Evolutionary conservation across 1,284 basidiomycete species (phyloP).

Genomic region (Moesziomyces aphidis): DNA sequence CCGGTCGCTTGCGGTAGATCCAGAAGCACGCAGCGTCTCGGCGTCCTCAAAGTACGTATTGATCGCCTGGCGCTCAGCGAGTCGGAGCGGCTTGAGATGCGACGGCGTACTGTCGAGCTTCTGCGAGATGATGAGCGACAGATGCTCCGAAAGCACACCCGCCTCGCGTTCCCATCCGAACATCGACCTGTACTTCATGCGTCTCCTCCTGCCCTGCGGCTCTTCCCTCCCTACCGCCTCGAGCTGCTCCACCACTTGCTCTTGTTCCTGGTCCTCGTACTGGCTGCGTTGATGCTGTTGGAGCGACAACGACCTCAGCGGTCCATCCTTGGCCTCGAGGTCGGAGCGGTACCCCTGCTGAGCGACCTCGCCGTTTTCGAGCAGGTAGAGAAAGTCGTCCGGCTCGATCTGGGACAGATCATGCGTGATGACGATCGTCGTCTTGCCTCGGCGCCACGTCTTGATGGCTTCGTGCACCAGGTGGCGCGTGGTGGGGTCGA

Average conservation of each 20-base stretch:
- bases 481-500: constrained; percentile 87
- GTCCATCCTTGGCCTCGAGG: constrained; percentile 71
- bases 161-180: constrained; percentile 35
- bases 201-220: constrained; percentile 70
- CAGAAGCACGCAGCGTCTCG: constrained; percentile 28
- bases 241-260: constrained; percentile 66
- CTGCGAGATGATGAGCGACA: constrained; percentile 39
- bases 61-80: constrained; percentile 37
- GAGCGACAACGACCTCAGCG: constrained; percentile 15
- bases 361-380: constrained; percentile 82
- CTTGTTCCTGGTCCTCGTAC: constrained; percentile 68
- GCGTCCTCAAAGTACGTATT: constrained; percentile 36
- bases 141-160: constrained; percentile 23
- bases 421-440: constrained; percentile 96
- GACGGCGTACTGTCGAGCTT: constrained; percentile 24
- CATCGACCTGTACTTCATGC: constrained; percentile 30
- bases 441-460: constrained; percentile 81
- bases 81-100: constrained; percentile 35
- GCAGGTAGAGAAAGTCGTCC: constrained; percentile 90
- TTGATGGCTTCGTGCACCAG: constrained; percentile 90
- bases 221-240: constrained; percentile 9
- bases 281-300: constrained; percentile 10
- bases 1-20: constrained; percentile 32
- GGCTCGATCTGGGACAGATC: constrained; percentile 85
- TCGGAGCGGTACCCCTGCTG: constrained; percentile 88